A percentile compares a stretch with the other conserved stretches of the same genome.
phyloP scores from a whole-genome alignment of 345 rosid species.

The Adansonia digitata region DNA sequence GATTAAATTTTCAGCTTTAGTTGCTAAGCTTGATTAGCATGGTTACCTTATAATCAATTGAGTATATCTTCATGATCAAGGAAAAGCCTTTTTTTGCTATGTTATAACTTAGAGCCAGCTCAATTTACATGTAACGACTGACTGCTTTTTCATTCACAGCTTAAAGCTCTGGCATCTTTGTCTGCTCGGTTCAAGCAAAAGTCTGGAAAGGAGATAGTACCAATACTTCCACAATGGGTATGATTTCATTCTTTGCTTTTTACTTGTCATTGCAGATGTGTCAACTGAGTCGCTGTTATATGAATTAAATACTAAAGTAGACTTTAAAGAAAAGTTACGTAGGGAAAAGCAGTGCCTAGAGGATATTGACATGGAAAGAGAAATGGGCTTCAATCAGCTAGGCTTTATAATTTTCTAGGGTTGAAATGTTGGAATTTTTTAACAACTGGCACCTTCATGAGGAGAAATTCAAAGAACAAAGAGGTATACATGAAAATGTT shows the following conservation, averaged over 20 bases:
- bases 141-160: constrained; percentile 44
- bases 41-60: background rate
- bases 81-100: background rate
- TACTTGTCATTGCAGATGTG: background rate
- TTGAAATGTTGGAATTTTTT: background rate
- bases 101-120: background rate
- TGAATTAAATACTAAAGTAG: background rate
- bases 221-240: constrained; percentile 91
- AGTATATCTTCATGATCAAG: background rate
- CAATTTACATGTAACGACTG: background rate
- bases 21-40: background rate
- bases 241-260: constrained; percentile 14
- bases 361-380: background rate
- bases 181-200: constrained; percentile 61
- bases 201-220: constrained; percentile 62
- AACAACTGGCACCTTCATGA: background rate
- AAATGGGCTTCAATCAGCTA: background rate
- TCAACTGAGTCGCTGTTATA: background rate
- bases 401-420: background rate
- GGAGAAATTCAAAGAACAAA: background rate
- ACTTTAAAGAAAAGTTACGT: too few species aligned
- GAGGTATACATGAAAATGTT: background rate
- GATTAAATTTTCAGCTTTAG: background rate
- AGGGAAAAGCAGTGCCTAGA: background rate
- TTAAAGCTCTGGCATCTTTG: constrained; percentile 74